Base-by-base conservation (phyloP, 1,139 yeast genomes). In the Yamadazyma friedrichii region DNA sequence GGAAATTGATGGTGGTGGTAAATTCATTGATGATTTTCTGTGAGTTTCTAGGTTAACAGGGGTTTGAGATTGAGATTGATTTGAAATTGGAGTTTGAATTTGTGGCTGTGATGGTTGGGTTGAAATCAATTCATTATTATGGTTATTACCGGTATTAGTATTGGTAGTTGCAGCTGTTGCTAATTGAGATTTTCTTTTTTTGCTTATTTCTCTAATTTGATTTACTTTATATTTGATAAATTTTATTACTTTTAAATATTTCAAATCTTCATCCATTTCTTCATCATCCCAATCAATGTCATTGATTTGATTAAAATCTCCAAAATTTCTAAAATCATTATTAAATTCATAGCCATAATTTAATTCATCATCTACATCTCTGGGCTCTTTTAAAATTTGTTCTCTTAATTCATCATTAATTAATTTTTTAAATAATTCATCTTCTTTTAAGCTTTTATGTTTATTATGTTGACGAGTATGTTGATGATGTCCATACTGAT, bases 281-380 rank as follows among this genome's bases (percentile, higher is more conserved):
- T 72, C 77, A 48, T 72, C 76, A 45, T 73, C 78, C 78, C 78
- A 72, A 50, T 72, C 78, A 12, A 71, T 70, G 15, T 59, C 67
- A 32, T 49, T 44, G 30, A 48, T 36, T 16, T 39, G 43, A 35
- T 43, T 43, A 43, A 51, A 51, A n/a, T 42, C 50, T 25, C 40
- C 36, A 28, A 47, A 49, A 29, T 40, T 43, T 3, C 42, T 41
- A 5, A 37, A 34, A 15, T 32, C 11, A 28, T 12, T 13, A 28
- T 38, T 29, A 29, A 15, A 37, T 15, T 45, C 49, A 20, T 39
- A 42, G 11, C 50, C 52, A 22, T 28, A 36, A 35, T 15, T 26
- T n/a, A 35, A 35, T 10, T 62, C 66, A 16, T 61, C 64, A 11
- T 55, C 50, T 22, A 56, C 54, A 29, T 57, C 56, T 17, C 53